Base-by-base conservation (phyloP, 495 filamentous ascomycete species). In the Daldinia vernicosa region DNA sequence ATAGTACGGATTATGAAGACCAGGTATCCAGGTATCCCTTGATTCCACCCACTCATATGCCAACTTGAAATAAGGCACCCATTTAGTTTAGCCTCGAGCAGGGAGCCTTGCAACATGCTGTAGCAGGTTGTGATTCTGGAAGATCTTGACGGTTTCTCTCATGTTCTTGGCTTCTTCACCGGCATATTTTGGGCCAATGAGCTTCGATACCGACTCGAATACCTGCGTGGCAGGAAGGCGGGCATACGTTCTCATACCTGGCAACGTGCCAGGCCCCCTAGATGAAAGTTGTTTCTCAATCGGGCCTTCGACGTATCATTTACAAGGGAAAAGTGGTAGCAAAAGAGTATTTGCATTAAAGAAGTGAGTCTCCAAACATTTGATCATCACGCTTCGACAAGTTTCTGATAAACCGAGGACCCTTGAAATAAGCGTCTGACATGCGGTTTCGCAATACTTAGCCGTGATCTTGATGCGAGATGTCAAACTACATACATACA, bases 91-190 rank as follows among this genome's bases (percentile, higher is more conserved):
- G 65, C 50, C 52, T 60, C 51, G 57, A 66, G 43, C 70, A 17
- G 24, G 70, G 70, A 66, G 40, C 61, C 70, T 51, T 69, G 70
- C 30, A 66, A 17, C 14, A 52, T 59, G 17, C 57, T 69, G 57
- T 69, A 53, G 60, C 65, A 69, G 60, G 61, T 72, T 35, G 70
- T 73, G 62, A 73, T 73, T 73, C 70, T 73, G 70, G 70, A 73
- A 73, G 70, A 73, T 73, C 70, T 73, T 55, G 66, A 69, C 26
- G 45, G 51, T 58, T 71, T 66, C 66, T 51, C 52, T 69, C 61
- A 52, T 58, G 9, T 39, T 73, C 70, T 69, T 73, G 66, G 70
- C 70, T 60, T 69, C 57, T 40, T 63, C 50, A 53, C 66, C 70
- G 70, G 70, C 70, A 66, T 59, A 69, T 73, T 73, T 73, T 69